phyloP scores from a whole-genome alignment of 83 land plant genomes.

The Isoetes engelmannii region DNA sequence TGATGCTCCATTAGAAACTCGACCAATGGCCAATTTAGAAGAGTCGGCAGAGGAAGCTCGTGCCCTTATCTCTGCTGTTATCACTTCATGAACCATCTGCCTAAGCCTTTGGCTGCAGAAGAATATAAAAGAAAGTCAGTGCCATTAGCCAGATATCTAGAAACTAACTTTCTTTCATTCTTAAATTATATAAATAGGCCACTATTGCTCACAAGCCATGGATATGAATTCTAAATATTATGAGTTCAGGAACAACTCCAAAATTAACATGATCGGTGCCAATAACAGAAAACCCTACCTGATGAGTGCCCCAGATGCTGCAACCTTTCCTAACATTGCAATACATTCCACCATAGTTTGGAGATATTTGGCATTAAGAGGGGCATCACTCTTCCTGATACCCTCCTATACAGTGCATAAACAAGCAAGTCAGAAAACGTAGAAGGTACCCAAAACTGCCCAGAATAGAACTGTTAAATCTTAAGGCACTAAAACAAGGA shows the following conservation, averaged over 20 bases:
- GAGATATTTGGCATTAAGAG: constrained; percentile 78
- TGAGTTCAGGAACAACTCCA: no score
- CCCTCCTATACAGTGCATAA: constrained; percentile 48
- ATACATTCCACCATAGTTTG: constrained; percentile 97
- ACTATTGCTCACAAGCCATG: background rate
- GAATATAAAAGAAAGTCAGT: constrained; percentile 12
- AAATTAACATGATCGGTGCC: no score
- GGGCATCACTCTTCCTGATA: constrained; percentile 76
- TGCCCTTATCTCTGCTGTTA: constrained; percentile 79
- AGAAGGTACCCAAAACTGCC: background rate
- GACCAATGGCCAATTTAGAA: constrained; percentile 47
- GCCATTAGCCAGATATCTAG: background rate
- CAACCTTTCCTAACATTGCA: constrained; percentile 78
- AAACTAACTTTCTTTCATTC: background rate
- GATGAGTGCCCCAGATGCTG: constrained; percentile 78
- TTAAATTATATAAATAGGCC: background rate
- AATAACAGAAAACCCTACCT: no score
- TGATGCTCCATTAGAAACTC: constrained; percentile 33
- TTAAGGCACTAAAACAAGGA: constrained; percentile 6
- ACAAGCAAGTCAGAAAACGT: no score
- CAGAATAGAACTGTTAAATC: constrained; percentile 7
- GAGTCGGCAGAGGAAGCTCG: constrained; percentile 52
- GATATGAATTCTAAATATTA: background rate
- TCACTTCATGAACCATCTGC: constrained; percentile 85
- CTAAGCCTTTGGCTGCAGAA: constrained; percentile 76